Evolutionary conservation across 768 basidiomycete genomes (phyloP), one percentile per base, ranked within the genome.

Genomic region (Lepiota subincarnata): DNA sequence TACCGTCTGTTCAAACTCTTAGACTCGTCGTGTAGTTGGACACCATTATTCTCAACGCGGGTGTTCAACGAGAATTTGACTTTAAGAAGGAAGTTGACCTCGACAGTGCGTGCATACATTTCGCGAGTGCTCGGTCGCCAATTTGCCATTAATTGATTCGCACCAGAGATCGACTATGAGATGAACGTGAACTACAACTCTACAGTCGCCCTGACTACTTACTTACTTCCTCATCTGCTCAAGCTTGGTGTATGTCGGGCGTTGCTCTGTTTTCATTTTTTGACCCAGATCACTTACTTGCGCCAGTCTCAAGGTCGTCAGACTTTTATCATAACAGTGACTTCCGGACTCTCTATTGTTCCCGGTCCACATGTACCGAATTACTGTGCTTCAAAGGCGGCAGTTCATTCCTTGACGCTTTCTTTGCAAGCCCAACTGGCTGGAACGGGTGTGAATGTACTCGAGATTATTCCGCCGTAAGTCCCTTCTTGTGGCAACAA

Each of bases 381-480:
- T 47, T 84, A 86, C 59, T 78, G 71, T 28, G 82, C 82, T 0
- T 74, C 77, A 3, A 84, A 84, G 62, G 80, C 81, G 4, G 82
- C 81, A 1, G 59, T 84, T 31, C 79, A 78, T 58, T 81, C 76
- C 52, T 74, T 81, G 56, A 69, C 70, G 16, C 63, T 75, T 8
- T 77, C 79, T 2, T 70, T 84, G 13, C 69, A 72, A 45, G 62
- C 61, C 0, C 77, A 82, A 59, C 68, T 84, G 8, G 60, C 70
- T 37, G 71, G 69, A 16, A 80, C 78, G 14, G 75, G 78, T 20
- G 71, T 85, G 13, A 69, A 78, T 42, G 77, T 84, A 5, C 65
- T 80, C 18, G 83, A 84, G 59, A 73, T 84, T 19, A 66, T 80
- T 3, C 82, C 82, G 8, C 83, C 83, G 78, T 84, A 52, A 62